Evolutionary conservation across 129 eudicot species (phyloP).

Genomic region (Scalesia atractyloides): DNA sequence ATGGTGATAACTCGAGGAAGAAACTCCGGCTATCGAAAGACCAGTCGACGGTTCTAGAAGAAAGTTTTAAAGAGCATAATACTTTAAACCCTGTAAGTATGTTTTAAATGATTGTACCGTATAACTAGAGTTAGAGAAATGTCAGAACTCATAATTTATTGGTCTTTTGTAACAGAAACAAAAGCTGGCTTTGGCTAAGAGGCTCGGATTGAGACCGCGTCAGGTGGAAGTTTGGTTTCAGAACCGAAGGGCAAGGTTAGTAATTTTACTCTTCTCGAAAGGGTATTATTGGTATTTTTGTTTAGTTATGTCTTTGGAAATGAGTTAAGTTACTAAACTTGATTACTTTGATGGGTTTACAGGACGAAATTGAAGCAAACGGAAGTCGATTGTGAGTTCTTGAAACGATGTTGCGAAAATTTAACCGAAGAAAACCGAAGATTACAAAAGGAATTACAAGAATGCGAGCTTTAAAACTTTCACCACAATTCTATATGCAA

Average conservation of each 20-base stretch:
- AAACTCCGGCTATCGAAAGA: slow-evolving; percentile 89
- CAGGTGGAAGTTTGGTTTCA: slow-evolving; percentile 99
- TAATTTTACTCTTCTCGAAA: neutral
- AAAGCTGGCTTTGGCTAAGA: slow-evolving; percentile 77
- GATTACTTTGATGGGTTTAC: slow-evolving; percentile 4
- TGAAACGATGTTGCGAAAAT: slow-evolving; percentile 87
- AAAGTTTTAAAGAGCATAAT: slow-evolving; percentile 92
- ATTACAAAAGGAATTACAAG: slow-evolving; percentile 87
- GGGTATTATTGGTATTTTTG: slow-evolving; percentile 28
- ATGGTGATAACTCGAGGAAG: slow-evolving; percentile 77
- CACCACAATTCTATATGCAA: slow-evolving; percentile 96
- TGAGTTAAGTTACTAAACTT: neutral
- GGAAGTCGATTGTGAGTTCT: slow-evolving; percentile 90
- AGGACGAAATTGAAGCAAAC: slow-evolving; percentile 96
- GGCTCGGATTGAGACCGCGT: slow-evolving; percentile 79
- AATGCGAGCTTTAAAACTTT: slow-evolving; percentile 75
- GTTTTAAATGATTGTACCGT: slow-evolving; percentile 1
- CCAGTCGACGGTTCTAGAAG: slow-evolving; percentile 90
- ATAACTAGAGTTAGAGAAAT: neutral
- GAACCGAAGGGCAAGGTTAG: slow-evolving; percentile 97
- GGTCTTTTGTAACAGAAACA: slow-evolving; percentile 63
- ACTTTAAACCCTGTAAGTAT: slow-evolving; percentile 85
- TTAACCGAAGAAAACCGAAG: slow-evolving; percentile 86
- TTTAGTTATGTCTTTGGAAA: neutral
- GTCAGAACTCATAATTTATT: slow-evolving; percentile 11